Evolutionary conservation across 75 land plant genomes (phyloP).

Genomic region (Picea sitchensis): DNA sequence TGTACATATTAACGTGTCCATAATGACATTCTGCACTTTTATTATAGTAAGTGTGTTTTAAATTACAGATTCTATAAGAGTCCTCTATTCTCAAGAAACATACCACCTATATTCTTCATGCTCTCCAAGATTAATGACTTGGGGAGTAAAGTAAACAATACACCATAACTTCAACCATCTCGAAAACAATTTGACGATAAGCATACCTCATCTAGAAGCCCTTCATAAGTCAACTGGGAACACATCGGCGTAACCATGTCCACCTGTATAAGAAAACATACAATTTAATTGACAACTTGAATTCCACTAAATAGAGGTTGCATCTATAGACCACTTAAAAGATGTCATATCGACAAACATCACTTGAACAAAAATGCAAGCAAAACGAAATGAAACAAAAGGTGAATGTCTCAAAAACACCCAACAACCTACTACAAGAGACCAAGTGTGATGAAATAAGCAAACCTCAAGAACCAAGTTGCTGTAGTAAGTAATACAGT

Average conservation of each 20-base stretch:
- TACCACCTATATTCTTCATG: no score
- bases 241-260: slow-evolving; percentile 99
- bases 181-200: not conserved
- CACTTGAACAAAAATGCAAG: not conserved
- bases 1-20: no score
- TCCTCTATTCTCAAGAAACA: no score
- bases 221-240: slow-evolving; percentile 95
- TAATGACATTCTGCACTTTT: no score
- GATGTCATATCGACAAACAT: not conserved
- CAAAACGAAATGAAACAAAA: not conserved
- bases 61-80: no score
- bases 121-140: no score
- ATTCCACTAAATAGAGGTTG: not conserved
- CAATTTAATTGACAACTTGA: not conserved
- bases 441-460: no score
- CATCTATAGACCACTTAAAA: not conserved
- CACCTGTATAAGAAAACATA: slow-evolving; percentile 46
- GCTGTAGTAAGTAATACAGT: not conserved
- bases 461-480: no score
- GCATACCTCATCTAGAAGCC: slow-evolving; percentile 94
- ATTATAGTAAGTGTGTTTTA: no score
- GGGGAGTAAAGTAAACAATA: no score
- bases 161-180: not conserved
- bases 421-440: not conserved
- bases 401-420: not conserved